These are phyloP conservation scores for Lepidium didymum DNA, from an alignment of 345 rosid species.

Conservation along the genomic window DNA sequence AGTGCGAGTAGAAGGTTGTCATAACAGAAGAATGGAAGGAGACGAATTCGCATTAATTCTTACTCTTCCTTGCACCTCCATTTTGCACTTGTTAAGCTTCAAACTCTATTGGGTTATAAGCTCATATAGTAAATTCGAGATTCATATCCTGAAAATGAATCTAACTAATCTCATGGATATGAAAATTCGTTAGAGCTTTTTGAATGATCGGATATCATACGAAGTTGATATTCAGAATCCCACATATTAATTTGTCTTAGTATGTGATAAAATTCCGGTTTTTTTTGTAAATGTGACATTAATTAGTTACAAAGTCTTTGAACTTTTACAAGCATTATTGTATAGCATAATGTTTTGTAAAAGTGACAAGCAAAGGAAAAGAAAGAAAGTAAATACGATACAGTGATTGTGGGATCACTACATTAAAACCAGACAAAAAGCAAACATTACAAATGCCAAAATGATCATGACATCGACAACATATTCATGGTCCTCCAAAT, in stretches of 20 bases:
- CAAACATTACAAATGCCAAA: slow-evolving; percentile 18
- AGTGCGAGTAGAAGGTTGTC: too few species aligned
- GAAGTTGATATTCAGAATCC: too few species aligned
- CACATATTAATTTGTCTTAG: background rate
- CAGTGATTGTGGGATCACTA: slow-evolving; percentile 27
- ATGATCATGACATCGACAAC: slow-evolving; percentile 16
- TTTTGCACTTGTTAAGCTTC: too few species aligned
- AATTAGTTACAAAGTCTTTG: background rate
- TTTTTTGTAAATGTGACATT: background rate
- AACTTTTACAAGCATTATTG: slow-evolving; percentile 14
- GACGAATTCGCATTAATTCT: too few species aligned
- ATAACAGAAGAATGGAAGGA: too few species aligned
- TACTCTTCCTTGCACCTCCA: too few species aligned
- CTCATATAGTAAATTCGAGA: too few species aligned
- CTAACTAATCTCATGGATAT: too few species aligned
- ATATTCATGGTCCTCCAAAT: background rate
- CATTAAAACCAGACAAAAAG: slow-evolving; percentile 25
- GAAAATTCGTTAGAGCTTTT: too few species aligned
- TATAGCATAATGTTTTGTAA: background rate
- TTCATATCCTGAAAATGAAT: too few species aligned
- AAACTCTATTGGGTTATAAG: too few species aligned
- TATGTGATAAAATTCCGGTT: background rate
- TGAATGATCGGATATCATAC: too few species aligned
- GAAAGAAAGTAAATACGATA: background rate
- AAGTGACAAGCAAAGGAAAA: background rate